phyloP scores from a whole-genome alignment of 2,329 filamentous ascomycete genomes.

The Neofusicoccum sp. region DNA sequence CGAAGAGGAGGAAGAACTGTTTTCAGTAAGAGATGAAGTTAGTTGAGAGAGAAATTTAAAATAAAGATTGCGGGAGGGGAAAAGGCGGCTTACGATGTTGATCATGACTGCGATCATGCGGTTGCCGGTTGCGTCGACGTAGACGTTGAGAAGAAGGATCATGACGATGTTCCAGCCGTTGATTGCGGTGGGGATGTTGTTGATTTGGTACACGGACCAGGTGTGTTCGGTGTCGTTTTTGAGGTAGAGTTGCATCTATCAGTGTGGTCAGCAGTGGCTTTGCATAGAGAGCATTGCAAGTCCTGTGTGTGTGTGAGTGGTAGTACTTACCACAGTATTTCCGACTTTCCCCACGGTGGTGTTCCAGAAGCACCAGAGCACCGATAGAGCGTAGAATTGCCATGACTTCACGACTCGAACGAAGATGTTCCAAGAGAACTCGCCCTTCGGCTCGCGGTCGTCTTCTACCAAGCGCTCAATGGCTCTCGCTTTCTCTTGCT shows the following conservation, averaged over 20 bases:
- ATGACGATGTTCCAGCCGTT: constrained; percentile 4
- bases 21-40: neutral
- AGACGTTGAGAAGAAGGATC: constrained; percentile 2
- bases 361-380: neutral
- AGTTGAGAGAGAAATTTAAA: neutral
- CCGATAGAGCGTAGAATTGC: neutral
- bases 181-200: constrained; percentile 15
- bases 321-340: neutral
- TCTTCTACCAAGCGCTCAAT: neutral
- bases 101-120: constrained; percentile 37
- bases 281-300: neutral
- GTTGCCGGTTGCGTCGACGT: constrained; percentile 37
- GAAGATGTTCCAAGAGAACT: constrained; percentile 1
- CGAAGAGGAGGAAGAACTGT: neutral
- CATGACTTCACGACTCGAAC: neutral
- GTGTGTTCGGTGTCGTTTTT: constrained; percentile 1
- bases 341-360: constrained; percentile 1
- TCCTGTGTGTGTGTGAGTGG: neutral
- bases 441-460: neutral
- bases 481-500: neutral
- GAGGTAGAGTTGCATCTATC: constrained; percentile 13
- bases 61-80: neutral
- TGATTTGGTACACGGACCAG: constrained; percentile 7
- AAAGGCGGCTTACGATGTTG: constrained; percentile 27
- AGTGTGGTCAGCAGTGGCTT: too few relatives aligned